phyloP scores from a whole-genome alignment of 2,329 filamentous ascomycete genomes.

The Colletotrichum lentis region DNA sequence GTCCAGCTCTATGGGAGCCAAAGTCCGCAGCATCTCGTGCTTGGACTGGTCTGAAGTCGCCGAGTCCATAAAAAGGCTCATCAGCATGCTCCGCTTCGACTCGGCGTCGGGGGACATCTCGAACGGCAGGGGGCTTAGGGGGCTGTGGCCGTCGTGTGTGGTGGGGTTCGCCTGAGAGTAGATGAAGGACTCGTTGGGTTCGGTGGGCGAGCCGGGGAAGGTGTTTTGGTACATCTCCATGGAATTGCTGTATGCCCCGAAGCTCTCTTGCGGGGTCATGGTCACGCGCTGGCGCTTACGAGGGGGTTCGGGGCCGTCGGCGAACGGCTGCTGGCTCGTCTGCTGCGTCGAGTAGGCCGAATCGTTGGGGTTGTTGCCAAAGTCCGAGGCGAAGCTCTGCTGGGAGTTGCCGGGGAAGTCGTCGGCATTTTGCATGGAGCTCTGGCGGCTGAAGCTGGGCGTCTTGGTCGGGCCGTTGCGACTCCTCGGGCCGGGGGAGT shows the following conservation, averaged over 20 bases:
- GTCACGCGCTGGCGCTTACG: slow-evolving; percentile 75
- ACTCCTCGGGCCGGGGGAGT: slow-evolving; percentile 79
- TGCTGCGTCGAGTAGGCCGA: slow-evolving; percentile 73
- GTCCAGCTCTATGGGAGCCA: slow-evolving; percentile 84
- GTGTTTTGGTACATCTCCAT: slow-evolving; percentile 58
- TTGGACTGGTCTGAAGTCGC: slow-evolving; percentile 74
- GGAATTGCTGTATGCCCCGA: slow-evolving; percentile 61
- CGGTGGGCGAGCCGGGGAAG: slow-evolving; percentile 77
- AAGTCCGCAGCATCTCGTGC: slow-evolving; percentile 77
- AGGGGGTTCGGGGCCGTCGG: slow-evolving; percentile 73
- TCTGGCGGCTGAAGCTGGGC: slow-evolving; percentile 74
- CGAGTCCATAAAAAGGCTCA: slow-evolving; percentile 83
- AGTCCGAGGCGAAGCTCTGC: slow-evolving; percentile 82
- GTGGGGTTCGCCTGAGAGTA: slow-evolving; percentile 61
- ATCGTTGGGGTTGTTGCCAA: slow-evolving; percentile 72
- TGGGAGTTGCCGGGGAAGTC: slow-evolving; percentile 79
- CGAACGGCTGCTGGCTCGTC: slow-evolving; percentile 40
- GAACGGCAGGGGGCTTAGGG: slow-evolving; percentile 71
- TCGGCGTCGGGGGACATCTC: slow-evolving; percentile 72
- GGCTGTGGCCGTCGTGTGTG: slow-evolving; percentile 59
- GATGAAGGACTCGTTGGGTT: slow-evolving; percentile 81
- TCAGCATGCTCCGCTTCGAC: slow-evolving; percentile 80
- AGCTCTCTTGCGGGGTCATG: slow-evolving; percentile 65
- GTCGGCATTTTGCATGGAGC: slow-evolving; percentile 75
- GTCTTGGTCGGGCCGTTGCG: slow-evolving; percentile 72